These are phyloP conservation scores for Epichloe brachyelytri DNA, from an alignment of 2,329 filamentous ascomycete genomes.

Conservation along the genomic window DNA sequence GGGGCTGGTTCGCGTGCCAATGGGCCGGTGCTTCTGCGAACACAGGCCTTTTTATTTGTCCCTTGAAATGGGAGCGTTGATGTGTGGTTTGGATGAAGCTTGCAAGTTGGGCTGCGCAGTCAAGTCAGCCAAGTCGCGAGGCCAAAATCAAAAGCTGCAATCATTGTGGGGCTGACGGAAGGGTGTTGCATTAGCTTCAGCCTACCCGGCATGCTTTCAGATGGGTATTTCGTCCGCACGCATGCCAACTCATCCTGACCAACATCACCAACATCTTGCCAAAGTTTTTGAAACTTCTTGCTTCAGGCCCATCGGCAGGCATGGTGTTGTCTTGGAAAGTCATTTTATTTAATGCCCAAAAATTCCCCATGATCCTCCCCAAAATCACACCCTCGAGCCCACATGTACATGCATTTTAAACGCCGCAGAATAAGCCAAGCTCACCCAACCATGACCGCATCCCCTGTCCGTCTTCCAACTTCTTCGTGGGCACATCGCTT, in stretches of 20 bases:
- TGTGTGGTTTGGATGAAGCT: neutral
- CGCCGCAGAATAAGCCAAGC: neutral
- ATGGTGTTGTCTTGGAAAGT: too few relatives aligned
- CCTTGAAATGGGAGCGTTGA: neutral
- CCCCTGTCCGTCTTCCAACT: conserved; percentile 20
- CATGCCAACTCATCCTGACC: too few relatives aligned
- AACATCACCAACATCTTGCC: too few relatives aligned
- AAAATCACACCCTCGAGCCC: neutral
- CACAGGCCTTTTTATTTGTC: neutral
- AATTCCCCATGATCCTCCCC: neutral
- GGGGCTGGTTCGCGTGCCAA: too few relatives aligned
- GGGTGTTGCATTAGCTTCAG: neutral
- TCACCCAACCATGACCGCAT: conserved; percentile 5
- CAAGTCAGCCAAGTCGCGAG: neutral
- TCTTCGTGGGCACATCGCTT: conserved; percentile 19
- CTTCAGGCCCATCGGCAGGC: too few relatives aligned
- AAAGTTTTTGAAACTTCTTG: too few relatives aligned
- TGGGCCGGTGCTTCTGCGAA: neutral
- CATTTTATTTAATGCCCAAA: too few relatives aligned
- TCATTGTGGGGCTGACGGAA: conserved; percentile 4
- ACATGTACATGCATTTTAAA: neutral
- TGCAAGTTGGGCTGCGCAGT: neutral
- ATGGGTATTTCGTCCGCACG: too few relatives aligned
- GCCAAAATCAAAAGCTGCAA: conserved; percentile 6
- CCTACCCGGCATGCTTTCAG: neutral